Base-by-base conservation (phyloP, 345 rosid species). In the Streptanthus diversifolius region DNA sequence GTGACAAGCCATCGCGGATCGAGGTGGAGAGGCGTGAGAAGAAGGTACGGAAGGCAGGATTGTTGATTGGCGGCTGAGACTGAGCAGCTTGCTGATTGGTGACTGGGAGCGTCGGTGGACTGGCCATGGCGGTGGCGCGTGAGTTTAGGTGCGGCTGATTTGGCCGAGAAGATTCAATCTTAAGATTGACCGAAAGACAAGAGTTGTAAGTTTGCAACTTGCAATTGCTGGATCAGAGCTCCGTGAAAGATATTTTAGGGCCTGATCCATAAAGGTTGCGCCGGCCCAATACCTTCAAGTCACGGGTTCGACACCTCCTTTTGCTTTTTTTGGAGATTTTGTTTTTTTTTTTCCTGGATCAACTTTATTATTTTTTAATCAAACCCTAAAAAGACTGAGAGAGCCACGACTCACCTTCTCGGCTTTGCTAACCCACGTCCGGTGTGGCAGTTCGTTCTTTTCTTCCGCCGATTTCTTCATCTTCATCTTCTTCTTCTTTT, bases 1-100 rank as follows among this genome's bases (percentile, higher is more conserved):
- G 91, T 5, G 97, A 89, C 71, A 91, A 72, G 51, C 88, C 87
- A 0, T 75, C 83, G 21, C 95, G 91, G 88, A 85, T 74, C 55
- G 91, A 89, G 49, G 88, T 70, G 30, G 90, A 70, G 74, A 91
- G 80, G 21, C 91, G 93, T 4, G 92, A 81, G 80, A 87, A 43
- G 86, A 89, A 89, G 13, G 81, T 57, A 14, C 93, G 93, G 79
- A 91, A 71, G 2, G 95, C 97, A 0, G 88, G 90, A 1, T 93
- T 87, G 69, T 88, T 86, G 60, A 85, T 86, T 10, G 93, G 88
- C 0, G 90, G 84, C 53, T 88, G 96, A 6, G 89, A 71, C 53
- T 79, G 88, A 22, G 72, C 22, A 8, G 73, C 77, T 29, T 78
- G 86, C 18, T 80, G 74, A 35, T 37, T 80, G 5, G 93, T 36